A percentile compares a stretch with the other conserved stretches of the same genome.
Conservation (phyloP, 2,329 filamentous ascomycete genomes). For the Aureobasidium uvarum region DNA sequence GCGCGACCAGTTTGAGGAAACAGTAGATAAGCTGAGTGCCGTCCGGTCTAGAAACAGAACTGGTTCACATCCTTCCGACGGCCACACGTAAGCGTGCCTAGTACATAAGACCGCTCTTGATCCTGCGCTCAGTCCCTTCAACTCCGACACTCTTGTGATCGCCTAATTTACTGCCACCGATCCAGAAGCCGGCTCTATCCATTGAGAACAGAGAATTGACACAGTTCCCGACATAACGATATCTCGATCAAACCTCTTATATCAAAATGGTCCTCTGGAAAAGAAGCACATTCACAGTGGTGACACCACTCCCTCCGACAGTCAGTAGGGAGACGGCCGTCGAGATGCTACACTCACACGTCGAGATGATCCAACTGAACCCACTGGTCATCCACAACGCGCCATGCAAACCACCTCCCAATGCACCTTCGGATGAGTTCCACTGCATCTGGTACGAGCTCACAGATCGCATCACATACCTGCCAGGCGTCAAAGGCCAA, state of each 20-base stretch:
- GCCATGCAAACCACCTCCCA: slow-evolving; percentile 63
- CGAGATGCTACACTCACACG: slow-evolving; percentile 72
- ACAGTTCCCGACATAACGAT: no score
- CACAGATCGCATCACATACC: slow-evolving; percentile 72
- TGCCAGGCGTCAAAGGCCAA: slow-evolving; percentile 67
- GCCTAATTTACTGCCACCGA: no score
- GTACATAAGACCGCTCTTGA: slow-evolving; percentile 1
- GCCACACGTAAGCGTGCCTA: slow-evolving; percentile 20
- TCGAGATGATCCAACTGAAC: slow-evolving; percentile 84
- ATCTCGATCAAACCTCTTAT: background rate
- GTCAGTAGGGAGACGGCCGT: slow-evolving; percentile 70
- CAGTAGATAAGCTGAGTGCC: slow-evolving; percentile 16
- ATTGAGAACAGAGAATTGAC: background rate
- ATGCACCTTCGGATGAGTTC: slow-evolving; percentile 68
- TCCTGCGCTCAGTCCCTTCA: background rate
- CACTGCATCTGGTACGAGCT: slow-evolving; percentile 74
- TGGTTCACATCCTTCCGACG: background rate
- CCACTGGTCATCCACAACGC: slow-evolving; percentile 73
- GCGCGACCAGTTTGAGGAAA: background rate
- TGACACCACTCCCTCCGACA: slow-evolving; percentile 70
- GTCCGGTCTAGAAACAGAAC: background rate
- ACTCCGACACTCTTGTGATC: background rate
- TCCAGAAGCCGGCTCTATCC: no score
- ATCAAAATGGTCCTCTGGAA: slow-evolving; percentile 59
- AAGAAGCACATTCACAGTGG: slow-evolving; percentile 69